phyloP scores from a whole-genome alignment of 805 yeast species.

The Middelhovenomyces tepae region DNA sequence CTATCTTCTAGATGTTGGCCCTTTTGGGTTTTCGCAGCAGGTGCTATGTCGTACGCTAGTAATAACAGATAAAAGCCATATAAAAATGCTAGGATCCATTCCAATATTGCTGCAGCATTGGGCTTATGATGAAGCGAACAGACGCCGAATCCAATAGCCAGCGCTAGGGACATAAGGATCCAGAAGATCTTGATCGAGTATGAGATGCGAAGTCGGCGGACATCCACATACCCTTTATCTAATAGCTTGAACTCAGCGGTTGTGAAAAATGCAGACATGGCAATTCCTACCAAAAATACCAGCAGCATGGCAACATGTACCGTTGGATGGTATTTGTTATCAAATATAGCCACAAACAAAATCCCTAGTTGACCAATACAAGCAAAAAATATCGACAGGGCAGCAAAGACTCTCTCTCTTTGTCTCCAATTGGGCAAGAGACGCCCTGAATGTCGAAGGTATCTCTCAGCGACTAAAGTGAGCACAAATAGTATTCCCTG shows the following conservation, averaged over 20 bases:
- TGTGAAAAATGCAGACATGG: constrained; percentile 41
- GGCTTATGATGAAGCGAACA: constrained; percentile 26
- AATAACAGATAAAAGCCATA: constrained; percentile 61
- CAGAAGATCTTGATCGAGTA: constrained; percentile 50
- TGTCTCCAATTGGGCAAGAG: constrained; percentile 43
- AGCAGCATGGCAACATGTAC: constrained; percentile 60
- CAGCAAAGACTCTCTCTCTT: constrained; percentile 35
- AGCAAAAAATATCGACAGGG: constrained; percentile 39
- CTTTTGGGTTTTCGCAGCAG: constrained; percentile 40
- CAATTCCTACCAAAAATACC: constrained; percentile 60
- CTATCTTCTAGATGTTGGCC: constrained; percentile 18
- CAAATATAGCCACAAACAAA: constrained; percentile 63
- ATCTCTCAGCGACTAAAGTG: constrained; percentile 53
- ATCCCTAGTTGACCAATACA: constrained; percentile 63
- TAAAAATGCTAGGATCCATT: constrained; percentile 84
- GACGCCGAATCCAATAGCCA: constrained; percentile 64
- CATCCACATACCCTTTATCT: constrained; percentile 34
- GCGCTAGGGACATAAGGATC: constrained; percentile 54
- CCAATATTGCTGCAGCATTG: constrained; percentile 54
- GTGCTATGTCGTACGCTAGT: constrained; percentile 61
- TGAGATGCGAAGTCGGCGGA: constrained; percentile 31
- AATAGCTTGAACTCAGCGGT: constrained; percentile 38
- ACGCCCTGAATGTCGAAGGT: constrained; percentile 48
- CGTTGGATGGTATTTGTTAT: constrained; percentile 45
- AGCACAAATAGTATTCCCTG: constrained; percentile 70